Evolutionary conservation across 2,329 filamentous ascomycete species (phyloP), one percentile per base, ranked within the genome.

Genomic region (Monilinia polystroma): DNA sequence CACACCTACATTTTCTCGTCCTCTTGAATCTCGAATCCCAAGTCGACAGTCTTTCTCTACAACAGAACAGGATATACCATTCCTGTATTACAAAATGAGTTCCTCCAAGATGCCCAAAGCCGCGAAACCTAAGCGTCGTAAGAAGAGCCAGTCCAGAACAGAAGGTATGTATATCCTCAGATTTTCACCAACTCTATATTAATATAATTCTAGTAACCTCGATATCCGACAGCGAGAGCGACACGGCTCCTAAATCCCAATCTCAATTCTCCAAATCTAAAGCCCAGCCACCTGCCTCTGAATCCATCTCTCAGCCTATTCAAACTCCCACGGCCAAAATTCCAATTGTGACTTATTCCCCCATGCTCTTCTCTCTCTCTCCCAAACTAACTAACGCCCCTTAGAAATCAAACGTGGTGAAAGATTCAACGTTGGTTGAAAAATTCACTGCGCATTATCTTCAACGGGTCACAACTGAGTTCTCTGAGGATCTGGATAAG

Each of bases 401-500:
- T 53, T 20, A 68, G 53, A 59, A 59, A n/a, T 52, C 58, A 20
- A 68, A 18, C 18, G 66, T 72, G 26, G 59, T 69, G 29, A 70
- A 75, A 55, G 64, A 74, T 32, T 64, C 70, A 12, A 66, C 68
- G 26, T 70, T 69, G 5, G 92, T 91, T 77, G 81, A 83, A 11
- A 80, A 86, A 12, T 89, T 86, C 76, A 62, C 58, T 1, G n/a
- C 58, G 16, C 58, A 62, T 41, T 92, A 92, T 76, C 83, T 93
- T 57, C 86, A 89, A 72, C 86, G 85, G 68, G 81, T 87, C 7
- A 91, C 90, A 0, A 80, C 82, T 62, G 90, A 93, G 75, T 87
- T 93, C 66, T 86, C 87, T 16, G 88, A 92, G 71, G 90, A 93
- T 75, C 82, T 93, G 49, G 87, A 91, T 78, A 86, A 87, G 76